phyloP scores from a whole-genome alignment of 495 filamentous ascomycete genomes.

The Diplogelasinospora grovesii region DNA sequence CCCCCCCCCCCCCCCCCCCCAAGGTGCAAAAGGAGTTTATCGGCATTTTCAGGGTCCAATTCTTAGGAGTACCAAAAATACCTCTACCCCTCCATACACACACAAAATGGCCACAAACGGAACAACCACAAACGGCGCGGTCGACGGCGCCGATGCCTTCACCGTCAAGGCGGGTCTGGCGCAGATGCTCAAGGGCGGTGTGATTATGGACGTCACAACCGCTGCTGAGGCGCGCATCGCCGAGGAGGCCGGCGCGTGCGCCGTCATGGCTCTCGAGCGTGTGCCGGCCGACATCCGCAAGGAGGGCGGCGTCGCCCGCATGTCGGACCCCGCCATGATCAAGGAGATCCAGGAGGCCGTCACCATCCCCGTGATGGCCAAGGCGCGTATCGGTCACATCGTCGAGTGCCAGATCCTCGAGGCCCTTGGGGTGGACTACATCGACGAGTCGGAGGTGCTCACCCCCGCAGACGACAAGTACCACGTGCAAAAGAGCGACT shows the following conservation, averaged over 20 bases:
- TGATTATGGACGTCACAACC: constrained; percentile 99
- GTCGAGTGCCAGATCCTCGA: constrained; percentile 98
- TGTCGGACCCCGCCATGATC: constrained; percentile 95
- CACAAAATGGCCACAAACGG: constrained; percentile 17
- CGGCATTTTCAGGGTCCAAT: too few species aligned
- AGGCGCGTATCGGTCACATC: constrained; percentile 95
- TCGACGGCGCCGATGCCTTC: constrained; percentile 41
- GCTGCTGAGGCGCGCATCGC: constrained; percentile 93
- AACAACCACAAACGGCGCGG: constrained; percentile 13
- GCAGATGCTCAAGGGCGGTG: constrained; percentile 96
- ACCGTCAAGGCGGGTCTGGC: constrained; percentile 89
- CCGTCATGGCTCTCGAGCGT: constrained; percentile 97
- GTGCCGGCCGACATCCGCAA: constrained; percentile 94
- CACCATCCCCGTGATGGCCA: constrained; percentile 99
- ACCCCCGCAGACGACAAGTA: constrained; percentile 85
- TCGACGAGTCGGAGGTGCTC: constrained; percentile 95
- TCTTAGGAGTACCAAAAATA: not conserved
- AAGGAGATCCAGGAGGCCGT: constrained; percentile 92
- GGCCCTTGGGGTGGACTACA: constrained; percentile 91
- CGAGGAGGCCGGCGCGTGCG: constrained; percentile 90
- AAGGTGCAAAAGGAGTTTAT: too few species aligned
- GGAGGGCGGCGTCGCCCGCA: constrained; percentile 89
- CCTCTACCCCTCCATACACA: not conserved
- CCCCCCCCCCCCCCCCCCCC: too few species aligned
- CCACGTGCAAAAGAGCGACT: constrained; percentile 86